Conservation (phyloP, 176 grass and related monocot species). For the Raddia guianensis region DNA sequence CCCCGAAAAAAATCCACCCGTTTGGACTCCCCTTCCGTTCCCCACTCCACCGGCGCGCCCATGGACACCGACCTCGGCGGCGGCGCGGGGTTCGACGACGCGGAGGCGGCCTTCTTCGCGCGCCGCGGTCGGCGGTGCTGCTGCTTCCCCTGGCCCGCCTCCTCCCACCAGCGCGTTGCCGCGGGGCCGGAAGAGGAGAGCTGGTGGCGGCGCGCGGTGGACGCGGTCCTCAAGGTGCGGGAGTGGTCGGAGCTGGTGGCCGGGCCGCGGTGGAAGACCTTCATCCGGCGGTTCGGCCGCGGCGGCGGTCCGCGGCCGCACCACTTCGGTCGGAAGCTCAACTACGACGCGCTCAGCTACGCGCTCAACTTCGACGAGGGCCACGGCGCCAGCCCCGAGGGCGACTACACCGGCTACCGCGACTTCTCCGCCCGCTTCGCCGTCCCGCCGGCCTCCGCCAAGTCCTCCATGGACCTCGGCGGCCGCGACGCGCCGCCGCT, state of each 20-base stretch:
- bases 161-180: conserved; percentile 41
- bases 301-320: conserved; percentile 40
- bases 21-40: not conserved
- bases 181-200: conserved; percentile 16
- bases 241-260: conserved; percentile 98
- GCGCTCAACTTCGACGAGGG: conserved; percentile 93
- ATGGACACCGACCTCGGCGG: conserved; percentile 56
- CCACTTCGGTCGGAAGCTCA: conserved; percentile 53
- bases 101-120: conserved; percentile 59
- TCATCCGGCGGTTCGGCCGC: conserved; percentile 86
- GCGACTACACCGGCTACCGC: conserved; percentile 58
- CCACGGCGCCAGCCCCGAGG: conserved; percentile 72
- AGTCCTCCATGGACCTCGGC: conserved; percentile 79
- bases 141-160: conserved; percentile 57
- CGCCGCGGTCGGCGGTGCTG: conserved; percentile 44
- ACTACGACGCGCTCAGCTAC: conserved; percentile 89
- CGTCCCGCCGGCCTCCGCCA: conserved; percentile 55
- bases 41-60: not conserved
- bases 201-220: conserved; percentile 48
- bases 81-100: conserved; percentile 38
- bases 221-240: conserved; percentile 68
- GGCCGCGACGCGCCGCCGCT: conserved; percentile 66
- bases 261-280: conserved; percentile 94
- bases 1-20: not conserved
- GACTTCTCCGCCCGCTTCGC: conserved; percentile 90